These are phyloP conservation scores for Roridomyces roridus DNA, from an alignment of 768 basidiomycete species.

Conservation along the genomic window DNA sequence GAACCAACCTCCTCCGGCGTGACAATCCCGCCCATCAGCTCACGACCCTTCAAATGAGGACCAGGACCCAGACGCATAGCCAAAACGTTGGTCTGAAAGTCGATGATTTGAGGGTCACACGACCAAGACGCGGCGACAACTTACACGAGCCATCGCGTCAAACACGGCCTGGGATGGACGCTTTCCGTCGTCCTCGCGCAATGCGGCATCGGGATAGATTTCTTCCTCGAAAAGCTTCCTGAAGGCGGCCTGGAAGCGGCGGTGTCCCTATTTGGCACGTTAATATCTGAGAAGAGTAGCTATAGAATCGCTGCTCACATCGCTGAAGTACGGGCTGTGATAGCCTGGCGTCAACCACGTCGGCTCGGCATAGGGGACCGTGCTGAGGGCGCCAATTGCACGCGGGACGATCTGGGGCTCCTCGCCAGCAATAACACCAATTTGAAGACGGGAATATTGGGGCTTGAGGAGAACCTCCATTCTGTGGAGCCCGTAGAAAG, in stretches of 20 bases:
- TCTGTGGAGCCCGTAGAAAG: constrained; percentile 91
- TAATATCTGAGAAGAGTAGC: not conserved
- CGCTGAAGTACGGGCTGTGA: constrained; percentile 77
- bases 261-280: constrained; percentile 55
- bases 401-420: constrained; percentile 56
- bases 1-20: constrained; percentile 69
- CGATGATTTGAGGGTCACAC: constrained; percentile 33
- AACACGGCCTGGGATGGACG: constrained; percentile 78
- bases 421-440: constrained; percentile 77
- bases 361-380: constrained; percentile 89
- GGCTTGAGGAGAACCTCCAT: constrained; percentile 77
- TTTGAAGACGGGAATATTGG: constrained; percentile 73
- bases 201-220: constrained; percentile 61
- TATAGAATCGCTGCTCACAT: constrained; percentile 47
- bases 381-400: constrained; percentile 63
- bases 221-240: constrained; percentile 77
- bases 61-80: constrained; percentile 91
- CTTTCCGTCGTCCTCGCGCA: constrained; percentile 90
- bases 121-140: constrained; percentile 26
- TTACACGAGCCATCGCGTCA: constrained; percentile 67
- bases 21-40: constrained; percentile 74
- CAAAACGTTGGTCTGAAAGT: constrained; percentile 49
- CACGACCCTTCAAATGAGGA: constrained; percentile 80
- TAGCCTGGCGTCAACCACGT: constrained; percentile 78
- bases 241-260: constrained; percentile 61